These are phyloP conservation scores for Escovopsis weberi DNA, from an alignment of 2,329 filamentous ascomycete species.

Conservation along the genomic window DNA sequence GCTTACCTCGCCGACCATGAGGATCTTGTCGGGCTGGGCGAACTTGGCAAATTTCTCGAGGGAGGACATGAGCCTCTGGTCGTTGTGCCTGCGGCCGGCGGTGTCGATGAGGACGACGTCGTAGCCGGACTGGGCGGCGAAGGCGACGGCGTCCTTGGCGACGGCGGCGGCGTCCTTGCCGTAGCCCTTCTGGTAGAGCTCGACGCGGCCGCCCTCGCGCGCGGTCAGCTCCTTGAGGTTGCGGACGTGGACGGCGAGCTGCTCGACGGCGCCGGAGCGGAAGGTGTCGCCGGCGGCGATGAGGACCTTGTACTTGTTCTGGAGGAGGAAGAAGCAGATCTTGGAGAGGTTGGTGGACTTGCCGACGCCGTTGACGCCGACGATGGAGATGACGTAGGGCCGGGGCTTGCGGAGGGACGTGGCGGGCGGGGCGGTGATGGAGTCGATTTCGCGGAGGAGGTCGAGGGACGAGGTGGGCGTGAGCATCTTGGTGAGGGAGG, in stretches of 20 bases:
- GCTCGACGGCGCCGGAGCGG: conserved; percentile 91
- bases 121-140: conserved; percentile 59
- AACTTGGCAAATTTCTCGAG: conserved; percentile 96
- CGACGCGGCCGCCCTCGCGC: conserved; percentile 72
- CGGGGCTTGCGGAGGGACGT: conserved; percentile 50
- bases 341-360: conserved; percentile 97
- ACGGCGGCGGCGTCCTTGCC: conserved; percentile 95
- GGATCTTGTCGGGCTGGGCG: conserved; percentile 90
- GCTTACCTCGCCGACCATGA: conserved; percentile 65
- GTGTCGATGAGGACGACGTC: conserved; percentile 97
- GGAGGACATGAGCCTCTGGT: conserved; percentile 87
- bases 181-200: conserved; percentile 93
- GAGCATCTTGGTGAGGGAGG: conserved; percentile 84
- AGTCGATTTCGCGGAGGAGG: conserved; percentile 82
- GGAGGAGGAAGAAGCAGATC: conserved; percentile 92
- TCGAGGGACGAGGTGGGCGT: conserved; percentile 92
- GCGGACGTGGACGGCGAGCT: conserved; percentile 85
- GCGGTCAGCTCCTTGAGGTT: conserved; percentile 81
- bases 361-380: conserved; percentile 94
- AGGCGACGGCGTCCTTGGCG: conserved; percentile 80
- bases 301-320: conserved; percentile 92
- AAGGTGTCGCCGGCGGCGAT: conserved; percentile 95
- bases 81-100: conserved; percentile 86
- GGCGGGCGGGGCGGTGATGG: conserved; percentile 51
- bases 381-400: conserved; percentile 95